Evolutionary conservation across 2,329 filamentous ascomycete genomes (phyloP), one percentile per base, ranked within the genome.

Genomic region (Aspergillus ibericus): DNA sequence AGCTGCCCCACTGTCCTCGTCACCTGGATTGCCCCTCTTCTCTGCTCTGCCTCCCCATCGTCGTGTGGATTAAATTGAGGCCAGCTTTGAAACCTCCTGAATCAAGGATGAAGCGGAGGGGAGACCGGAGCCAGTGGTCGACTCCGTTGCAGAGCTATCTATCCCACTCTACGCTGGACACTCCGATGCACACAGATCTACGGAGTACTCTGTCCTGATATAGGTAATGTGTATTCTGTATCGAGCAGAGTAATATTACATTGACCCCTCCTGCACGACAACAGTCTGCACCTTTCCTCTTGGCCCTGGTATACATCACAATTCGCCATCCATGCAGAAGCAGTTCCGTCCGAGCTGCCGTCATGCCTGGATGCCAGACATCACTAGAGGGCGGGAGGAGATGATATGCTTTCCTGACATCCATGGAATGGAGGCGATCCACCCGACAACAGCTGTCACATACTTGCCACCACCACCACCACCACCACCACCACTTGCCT

Each of bases 1-100:
- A 59, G 32, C 22, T 22, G 58, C 58, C 61, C 59, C 61, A 61
- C 61, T 18, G 54, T 56, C 61, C 58, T 63, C 60, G 60, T 63
- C 56, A 61, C 57, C 59, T 32, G 50, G 35, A 15, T 40, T 49
- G 20, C 44, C 25, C 44, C 44, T 27, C 42, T 27, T 25, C 18
- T 27, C 34, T n/a, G n/a, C 35, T 7, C 15, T 16, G n/a, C 18
- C 29, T 32, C 29, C 2, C 29, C 9, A 9, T 32, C 29, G 29
- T 32, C 29, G 29, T 1, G 4, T 9, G 10, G 27, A 48, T 48
- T 48, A 32, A 48, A 48, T 10, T 16, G 25, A 48, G 36, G 36
- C 7, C 44, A 32, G 13, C 44, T 16, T 48, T 29, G 44, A 40
- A 40, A 40, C 36, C 36, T 40, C 36, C 36, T 40, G 36, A 40